phyloP scores from a whole-genome alignment of 495 filamentous ascomycete species.

The Pseudomonodictys pantanalensis region DNA sequence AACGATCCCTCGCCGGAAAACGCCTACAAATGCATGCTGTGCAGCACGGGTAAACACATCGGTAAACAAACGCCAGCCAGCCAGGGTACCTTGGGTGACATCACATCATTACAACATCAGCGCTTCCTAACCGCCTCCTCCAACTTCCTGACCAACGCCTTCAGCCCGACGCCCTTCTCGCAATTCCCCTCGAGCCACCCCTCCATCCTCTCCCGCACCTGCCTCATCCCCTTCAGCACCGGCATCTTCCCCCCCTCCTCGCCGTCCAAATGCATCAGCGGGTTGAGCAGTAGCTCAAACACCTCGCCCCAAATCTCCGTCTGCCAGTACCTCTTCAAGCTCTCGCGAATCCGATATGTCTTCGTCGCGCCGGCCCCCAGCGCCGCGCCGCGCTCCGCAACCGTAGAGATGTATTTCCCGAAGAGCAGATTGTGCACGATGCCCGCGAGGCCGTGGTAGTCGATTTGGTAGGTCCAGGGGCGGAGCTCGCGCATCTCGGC shows the following conservation, averaged over 20 bases:
- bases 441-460: conserved; percentile 88
- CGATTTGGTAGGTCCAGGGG: conserved; percentile 94
- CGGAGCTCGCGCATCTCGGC: conserved; percentile 89
- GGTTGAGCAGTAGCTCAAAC: conserved; percentile 87
- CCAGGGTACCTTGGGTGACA: too few relatives aligned
- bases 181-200: conserved; percentile 73
- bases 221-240: conserved; percentile 61
- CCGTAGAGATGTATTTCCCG: conserved; percentile 88
- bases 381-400: conserved; percentile 41
- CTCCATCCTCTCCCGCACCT: conserved; percentile 77
- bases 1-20: too few relatives aligned
- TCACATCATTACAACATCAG: conserved; percentile 43
- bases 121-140: conserved; percentile 66
- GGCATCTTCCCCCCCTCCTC: conserved; percentile 65
- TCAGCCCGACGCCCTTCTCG: conserved; percentile 73
- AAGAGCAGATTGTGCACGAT: conserved; percentile 84
- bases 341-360: conserved; percentile 70
- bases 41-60: too few relatives aligned
- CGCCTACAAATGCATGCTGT: too few relatives aligned
- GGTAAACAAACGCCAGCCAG: too few relatives aligned
- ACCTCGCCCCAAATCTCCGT: conserved; percentile 79
- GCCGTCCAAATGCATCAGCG: conserved; percentile 55
- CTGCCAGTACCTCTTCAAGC: conserved; percentile 92
- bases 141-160: conserved; percentile 57
- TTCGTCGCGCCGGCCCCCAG: conserved; percentile 52